Evolutionary conservation across 2,329 filamentous ascomycete genomes (phyloP), one percentile per base, ranked within the genome.

Genomic region (Polychaeton citri): DNA sequence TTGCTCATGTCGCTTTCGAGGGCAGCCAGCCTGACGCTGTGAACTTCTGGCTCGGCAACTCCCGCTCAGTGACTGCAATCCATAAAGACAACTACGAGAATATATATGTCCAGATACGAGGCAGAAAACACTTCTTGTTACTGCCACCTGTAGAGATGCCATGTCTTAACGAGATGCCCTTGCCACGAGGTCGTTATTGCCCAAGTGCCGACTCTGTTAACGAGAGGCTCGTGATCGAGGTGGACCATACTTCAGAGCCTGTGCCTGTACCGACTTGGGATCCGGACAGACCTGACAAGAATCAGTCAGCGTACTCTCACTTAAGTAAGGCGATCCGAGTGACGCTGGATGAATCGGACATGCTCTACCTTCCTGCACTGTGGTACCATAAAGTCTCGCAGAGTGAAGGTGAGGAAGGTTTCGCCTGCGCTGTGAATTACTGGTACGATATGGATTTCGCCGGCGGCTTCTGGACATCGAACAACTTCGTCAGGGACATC

Each of bases 41-140:
- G 42, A 90, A 90, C 52, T 67, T 90, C 50, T 88, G 83, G 83
- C 75, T 90, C 34, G 83, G 83, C 36, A 81, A 83, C 58, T 73
- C 74, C 1, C 65, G 64, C 24, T 81, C 76, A 18, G 66, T 72
- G 1, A 87, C 82, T 0, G 77, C 79, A 0, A 57, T 87, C 36
- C 84, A 90, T 60, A 81, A 80, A 50, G 84, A 90, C 59, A 81
- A 81, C 49, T 88, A 87, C 55, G 82, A 90, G 56, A 90, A 90
- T 53, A 69, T 90, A 0, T 90, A 87, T 54, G 79, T 84, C 1
- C 82, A 88, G 50, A 58, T 88, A 10, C 56, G 75, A 1, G 84
- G 83, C 0, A 61, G 62, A 38, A 90, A 90, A 54, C 74, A 81
- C 46, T 90, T 90, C 46, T 69, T 77, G 0, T 63, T 90, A 1